Evolutionary conservation across 805 yeast species (phyloP), one percentile per base, ranked within the genome.

Genomic region (Candida krabiensis): DNA sequence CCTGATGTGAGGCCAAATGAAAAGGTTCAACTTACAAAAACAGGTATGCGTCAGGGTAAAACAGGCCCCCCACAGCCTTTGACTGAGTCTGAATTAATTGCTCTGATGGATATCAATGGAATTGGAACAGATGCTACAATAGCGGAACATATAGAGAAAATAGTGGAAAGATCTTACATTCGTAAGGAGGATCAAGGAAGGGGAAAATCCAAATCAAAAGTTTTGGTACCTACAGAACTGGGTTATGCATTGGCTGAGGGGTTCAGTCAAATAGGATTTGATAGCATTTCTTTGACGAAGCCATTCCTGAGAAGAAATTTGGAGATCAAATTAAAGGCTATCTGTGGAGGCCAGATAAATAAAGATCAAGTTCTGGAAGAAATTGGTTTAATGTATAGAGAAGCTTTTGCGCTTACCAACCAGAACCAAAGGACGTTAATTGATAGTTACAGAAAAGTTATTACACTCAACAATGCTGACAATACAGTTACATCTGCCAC

Each of bases 121-220:
- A 93, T 93, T 30, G 99, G 99, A 2, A 93, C 99, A 0, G 99
- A 93, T 67, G 99, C 99, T 1, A 93, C 99, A 0, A 95, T 93
- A 62, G 99, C 98, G 0, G 99, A 93, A 29, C 99, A 93, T 61
- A 93, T 93, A 26, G 89, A 85, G 41, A 90, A 86, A 55, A 80
- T 93, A 29, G 64, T 75, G 19, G 60, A 61, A 9, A 64, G 99
- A 37, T 78, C 79, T 14, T 95, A 90, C 53, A 76, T 86, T 4
- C 63, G 61, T 13, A 79, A 73, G 47, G 49, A 47, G 13, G 63
- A 58, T 37, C 65, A 60, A 30, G 55, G 64, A 5, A 28, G 69
- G 31, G 67, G 70, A 8, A 68, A 63, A 43, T 47, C 47, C 4
- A 64, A 63, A 30, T 65, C 67, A 17, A 64, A 64, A 1, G 67